Evolutionary conservation across 2,329 filamentous ascomycete species (phyloP), one percentile per base, ranked within the genome.

Genomic region (Apiospora marii): DNA sequence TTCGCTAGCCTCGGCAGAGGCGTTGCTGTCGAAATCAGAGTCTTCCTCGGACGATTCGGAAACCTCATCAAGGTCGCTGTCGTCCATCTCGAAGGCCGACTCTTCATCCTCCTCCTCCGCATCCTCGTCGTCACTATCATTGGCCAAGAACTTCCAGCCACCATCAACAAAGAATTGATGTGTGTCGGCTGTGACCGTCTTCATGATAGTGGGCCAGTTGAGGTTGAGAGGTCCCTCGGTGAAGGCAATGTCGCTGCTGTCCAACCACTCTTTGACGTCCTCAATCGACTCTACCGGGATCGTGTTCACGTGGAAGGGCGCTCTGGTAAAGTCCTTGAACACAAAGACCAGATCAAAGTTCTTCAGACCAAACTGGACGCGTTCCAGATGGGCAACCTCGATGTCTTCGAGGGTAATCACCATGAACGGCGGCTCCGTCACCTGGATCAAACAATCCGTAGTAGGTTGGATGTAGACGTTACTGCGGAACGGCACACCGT

Each of bases 191-290:
- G 93, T 96, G 37, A 99, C 95, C 0, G 96, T 99, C 88, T 99
- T 99, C 95, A 99, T 99, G 81, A 99, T 99, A 22, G 95, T 98
- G 14, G 94, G 93, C 96, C 96, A 99, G 87, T 98, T 98, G 72
- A 99, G 88, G 85, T 99, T 99, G 77, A 99, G 91, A 1, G 96
- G 96, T 72, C 96, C 96, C 83, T 99, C 97, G 16, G 91, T 93
- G 86, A 92, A 98, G 24, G 96, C 92, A 80, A 99, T 97, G 80
- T 99, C 96, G 68, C 96, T 95, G 1, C 93, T 95, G 83, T 99
- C 96, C 13, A 99, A 90, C 92, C 96, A 99, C 80, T 99, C 97
- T 84, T 98, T 98, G 76, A 99, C 96, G 71, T 94, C 92, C 77
- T 99, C 96, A 4, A 99, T 88, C 3, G 93, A 94, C 81, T 99